Evolutionary conservation across 495 filamentous ascomycete species (phyloP).

Genomic region (Aspergillus kassunensis): DNA sequence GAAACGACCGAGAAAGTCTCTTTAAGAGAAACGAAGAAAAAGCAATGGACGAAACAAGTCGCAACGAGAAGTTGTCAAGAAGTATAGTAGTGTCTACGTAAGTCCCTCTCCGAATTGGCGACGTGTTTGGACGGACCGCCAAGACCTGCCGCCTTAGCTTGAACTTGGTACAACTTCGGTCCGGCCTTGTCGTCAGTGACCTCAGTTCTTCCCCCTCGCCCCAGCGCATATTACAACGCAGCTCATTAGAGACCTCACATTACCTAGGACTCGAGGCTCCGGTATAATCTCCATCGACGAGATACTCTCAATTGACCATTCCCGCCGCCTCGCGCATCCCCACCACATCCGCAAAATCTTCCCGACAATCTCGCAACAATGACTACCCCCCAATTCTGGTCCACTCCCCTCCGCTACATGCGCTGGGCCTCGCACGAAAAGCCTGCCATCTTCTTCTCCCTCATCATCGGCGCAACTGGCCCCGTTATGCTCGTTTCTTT

Average conservation of each 20-base stretch:
- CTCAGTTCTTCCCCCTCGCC: background rate
- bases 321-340: background rate
- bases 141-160: constrained; percentile 44
- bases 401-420: constrained; percentile 72
- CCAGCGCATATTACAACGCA: background rate
- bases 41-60: too few species aligned
- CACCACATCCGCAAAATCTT: constrained; percentile 6
- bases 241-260: background rate
- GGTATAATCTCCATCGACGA: background rate
- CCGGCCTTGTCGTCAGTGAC: constrained; percentile 12
- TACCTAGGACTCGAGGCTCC: background rate
- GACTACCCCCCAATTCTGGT: constrained; percentile 77
- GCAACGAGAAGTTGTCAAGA: constrained; percentile 19
- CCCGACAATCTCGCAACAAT: constrained; percentile 41
- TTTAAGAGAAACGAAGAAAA: constrained; percentile 19
- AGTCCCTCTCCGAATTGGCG: constrained; percentile 31
- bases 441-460: constrained; percentile 84
- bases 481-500: constrained; percentile 63
- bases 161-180: constrained; percentile 17
- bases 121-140: constrained; percentile 48
- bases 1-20: constrained; percentile 13
- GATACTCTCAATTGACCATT: constrained; percentile 12
- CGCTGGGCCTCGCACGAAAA: constrained; percentile 82
- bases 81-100: constrained; percentile 1
- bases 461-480: constrained; percentile 65